Percentiles rank a stretch among this genome's conserved stretches.
Evolutionary conservation across 2,329 filamentous ascomycete genomes (phyloP).

Genomic region (Paraphoma chrysanthemicola): DNA sequence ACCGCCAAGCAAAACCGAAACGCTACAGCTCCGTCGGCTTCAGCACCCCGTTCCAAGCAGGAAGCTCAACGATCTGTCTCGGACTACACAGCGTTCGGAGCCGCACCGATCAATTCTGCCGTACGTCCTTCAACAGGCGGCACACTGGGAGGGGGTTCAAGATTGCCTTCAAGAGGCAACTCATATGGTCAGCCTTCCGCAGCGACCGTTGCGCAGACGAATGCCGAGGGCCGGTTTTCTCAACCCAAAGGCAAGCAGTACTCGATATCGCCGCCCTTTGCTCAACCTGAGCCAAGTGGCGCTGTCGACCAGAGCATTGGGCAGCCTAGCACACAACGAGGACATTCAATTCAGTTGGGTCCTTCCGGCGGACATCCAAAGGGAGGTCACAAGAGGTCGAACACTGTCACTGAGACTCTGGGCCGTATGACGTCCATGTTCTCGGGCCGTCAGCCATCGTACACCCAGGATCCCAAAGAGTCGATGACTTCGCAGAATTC

Average conservation of each 20-base stretch:
- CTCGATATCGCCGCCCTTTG: conserved; percentile 72
- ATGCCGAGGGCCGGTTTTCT: conserved; percentile 87
- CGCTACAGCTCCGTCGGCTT: conserved; percentile 26
- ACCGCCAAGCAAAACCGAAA: conserved; percentile 28
- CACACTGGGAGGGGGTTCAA: conserved; percentile 67
- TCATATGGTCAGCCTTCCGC: conserved; percentile 89
- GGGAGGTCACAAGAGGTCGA: conserved; percentile 69
- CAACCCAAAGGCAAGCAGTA: conserved; percentile 75
- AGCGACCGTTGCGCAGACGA: conserved; percentile 85
- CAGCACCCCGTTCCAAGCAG: conserved; percentile 46
- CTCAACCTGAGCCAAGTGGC: conserved; percentile 53
- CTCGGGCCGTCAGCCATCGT: conserved; percentile 58
- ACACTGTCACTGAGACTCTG: conserved; percentile 74
- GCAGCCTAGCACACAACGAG: conserved; percentile 64
- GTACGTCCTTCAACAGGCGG: conserved; percentile 79
- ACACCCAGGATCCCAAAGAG: conserved; percentile 36
- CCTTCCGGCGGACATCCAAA: conserved; percentile 22
- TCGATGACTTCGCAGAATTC: conserved; percentile 56
- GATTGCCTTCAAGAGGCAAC: conserved; percentile 74
- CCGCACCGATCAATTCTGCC: conserved; percentile 51
- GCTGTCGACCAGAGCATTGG: conserved; percentile 59
- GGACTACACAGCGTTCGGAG: conserved; percentile 52
- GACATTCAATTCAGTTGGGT: conserved; percentile 58
- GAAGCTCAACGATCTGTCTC: conserved; percentile 60
- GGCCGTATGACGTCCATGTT: conserved; percentile 84